These are phyloP conservation scores for Pyronema domesticum DNA, from an alignment of 495 filamentous ascomycete species.

Conservation along the genomic window DNA sequence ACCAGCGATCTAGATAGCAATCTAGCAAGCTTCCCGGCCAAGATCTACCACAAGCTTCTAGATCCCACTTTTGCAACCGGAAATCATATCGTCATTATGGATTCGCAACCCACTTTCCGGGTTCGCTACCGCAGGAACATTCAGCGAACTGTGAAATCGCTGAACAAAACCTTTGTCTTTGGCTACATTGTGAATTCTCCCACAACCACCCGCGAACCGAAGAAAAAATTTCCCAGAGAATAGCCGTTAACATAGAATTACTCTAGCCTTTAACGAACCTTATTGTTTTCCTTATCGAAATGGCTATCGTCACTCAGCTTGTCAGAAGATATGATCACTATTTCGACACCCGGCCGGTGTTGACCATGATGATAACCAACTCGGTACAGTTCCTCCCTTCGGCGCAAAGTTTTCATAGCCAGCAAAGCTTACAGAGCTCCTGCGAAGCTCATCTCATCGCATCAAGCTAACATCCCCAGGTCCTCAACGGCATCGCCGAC, in stretches of 20 bases:
- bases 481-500: constrained; percentile 52
- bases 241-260: background rate
- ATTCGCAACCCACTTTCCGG: background rate
- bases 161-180: constrained; percentile 65
- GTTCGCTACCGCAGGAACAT: background rate
- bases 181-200: constrained; percentile 52
- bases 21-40: too few relatives aligned
- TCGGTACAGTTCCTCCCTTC: constrained; percentile 39
- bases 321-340: constrained; percentile 56
- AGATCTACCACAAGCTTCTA: too few relatives aligned
- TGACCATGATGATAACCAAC: constrained; percentile 97
- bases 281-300: constrained; percentile 71
- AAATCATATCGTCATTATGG: too few relatives aligned
- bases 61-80: too few relatives aligned
- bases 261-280: constrained; percentile 68
- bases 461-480: constrained; percentile 3
- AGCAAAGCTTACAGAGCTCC: too few relatives aligned
- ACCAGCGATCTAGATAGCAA: too few relatives aligned
- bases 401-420: too few relatives aligned
- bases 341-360: constrained; percentile 53
- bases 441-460: background rate
- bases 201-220: background rate
- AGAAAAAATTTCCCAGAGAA: background rate
- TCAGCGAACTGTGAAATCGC: constrained; percentile 30
- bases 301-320: constrained; percentile 57